These are phyloP conservation scores for Globisporangium irregulare DNA, from an alignment of 352 stramenopile genomes.

Conservation along the genomic window DNA sequence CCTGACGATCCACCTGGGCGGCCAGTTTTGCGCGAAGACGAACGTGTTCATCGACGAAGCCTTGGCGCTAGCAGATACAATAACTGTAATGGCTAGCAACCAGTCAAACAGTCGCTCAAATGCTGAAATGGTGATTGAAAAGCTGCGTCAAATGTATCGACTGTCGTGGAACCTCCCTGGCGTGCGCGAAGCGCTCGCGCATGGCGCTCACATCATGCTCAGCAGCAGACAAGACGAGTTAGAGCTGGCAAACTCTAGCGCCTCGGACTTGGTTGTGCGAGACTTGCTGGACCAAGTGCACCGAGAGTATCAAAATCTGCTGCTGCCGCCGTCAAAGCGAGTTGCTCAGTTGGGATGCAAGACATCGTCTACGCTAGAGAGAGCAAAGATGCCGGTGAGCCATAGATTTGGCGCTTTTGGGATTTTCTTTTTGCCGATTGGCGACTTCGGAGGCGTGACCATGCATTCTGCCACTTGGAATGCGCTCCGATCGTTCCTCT, in stretches of 20 bases:
- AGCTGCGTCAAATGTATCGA: slow-evolving; percentile 53
- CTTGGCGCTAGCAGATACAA: slow-evolving; percentile 21
- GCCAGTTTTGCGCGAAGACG: slow-evolving; percentile 34
- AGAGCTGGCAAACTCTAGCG: slow-evolving; percentile 10
- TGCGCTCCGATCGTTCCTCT: slow-evolving; percentile 30
- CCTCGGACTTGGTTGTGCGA: slow-evolving; percentile 24
- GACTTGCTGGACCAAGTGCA: slow-evolving; percentile 29
- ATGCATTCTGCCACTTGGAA: slow-evolving; percentile 28
- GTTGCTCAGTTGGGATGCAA: background rate
- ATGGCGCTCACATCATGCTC: slow-evolving; percentile 48
- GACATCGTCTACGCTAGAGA: background rate
- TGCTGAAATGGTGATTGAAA: slow-evolving; percentile 20
- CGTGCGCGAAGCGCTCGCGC: slow-evolving; percentile 38
- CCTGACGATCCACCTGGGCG: slow-evolving; percentile 49
- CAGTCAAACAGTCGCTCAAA: background rate
- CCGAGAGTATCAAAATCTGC: slow-evolving; percentile 41
- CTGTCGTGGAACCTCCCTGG: slow-evolving; percentile 54
- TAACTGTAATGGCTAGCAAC: background rate
- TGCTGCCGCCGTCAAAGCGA: slow-evolving; percentile 51
- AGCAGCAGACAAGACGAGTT: slow-evolving; percentile 32
- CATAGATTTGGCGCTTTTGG: slow-evolving; percentile 44
- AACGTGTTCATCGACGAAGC: slow-evolving; percentile 35
- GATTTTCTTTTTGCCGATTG: slow-evolving; percentile 43
- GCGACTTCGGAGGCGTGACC: slow-evolving; percentile 14
- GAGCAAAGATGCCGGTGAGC: slow-evolving; percentile 23